Percentiles rank a stretch among this genome's conserved stretches.
Conservation (phyloP, 83 land plant genomes). For the Picea abies region DNA sequence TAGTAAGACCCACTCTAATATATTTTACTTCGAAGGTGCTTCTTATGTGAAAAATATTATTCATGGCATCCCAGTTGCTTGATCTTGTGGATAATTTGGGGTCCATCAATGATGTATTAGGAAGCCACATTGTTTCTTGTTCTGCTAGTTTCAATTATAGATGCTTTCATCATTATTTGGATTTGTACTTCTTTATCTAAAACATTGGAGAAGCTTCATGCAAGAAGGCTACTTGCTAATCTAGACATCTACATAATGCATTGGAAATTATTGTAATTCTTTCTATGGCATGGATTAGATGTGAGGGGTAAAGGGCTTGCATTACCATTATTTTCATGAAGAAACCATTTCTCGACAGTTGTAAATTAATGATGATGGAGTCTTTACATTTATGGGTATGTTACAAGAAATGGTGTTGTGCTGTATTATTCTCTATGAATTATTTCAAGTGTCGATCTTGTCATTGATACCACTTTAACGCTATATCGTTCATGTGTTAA, state of each 20-base stretch:
- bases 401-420: too few relatives aligned
- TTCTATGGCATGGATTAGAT: constrained; percentile 75
- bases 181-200: constrained; percentile 73
- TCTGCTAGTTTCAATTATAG: constrained; percentile 73
- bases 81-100: constrained; percentile 81
- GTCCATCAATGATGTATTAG: constrained; percentile 62
- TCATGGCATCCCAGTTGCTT: constrained; percentile 65
- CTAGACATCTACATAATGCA: constrained; percentile 76
- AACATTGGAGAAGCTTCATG: constrained; percentile 71
- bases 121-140: constrained; percentile 73
- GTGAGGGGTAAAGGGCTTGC: constrained; percentile 43
- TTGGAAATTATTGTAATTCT: constrained; percentile 70
- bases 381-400: too few relatives aligned
- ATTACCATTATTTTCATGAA: too few relatives aligned
- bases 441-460: too few relatives aligned
- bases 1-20: constrained; percentile 83
- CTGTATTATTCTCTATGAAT: too few relatives aligned
- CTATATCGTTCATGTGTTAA: too few relatives aligned
- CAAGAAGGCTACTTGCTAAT: constrained; percentile 52
- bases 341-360: too few relatives aligned
- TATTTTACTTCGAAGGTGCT: constrained; percentile 78
- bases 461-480: too few relatives aligned
- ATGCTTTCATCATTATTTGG: constrained; percentile 80
- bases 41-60: constrained; percentile 61
- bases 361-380: too few relatives aligned